Conservation (phyloP, 805 yeast genomes). For the Tetrapisispora iriomotensis region DNA sequence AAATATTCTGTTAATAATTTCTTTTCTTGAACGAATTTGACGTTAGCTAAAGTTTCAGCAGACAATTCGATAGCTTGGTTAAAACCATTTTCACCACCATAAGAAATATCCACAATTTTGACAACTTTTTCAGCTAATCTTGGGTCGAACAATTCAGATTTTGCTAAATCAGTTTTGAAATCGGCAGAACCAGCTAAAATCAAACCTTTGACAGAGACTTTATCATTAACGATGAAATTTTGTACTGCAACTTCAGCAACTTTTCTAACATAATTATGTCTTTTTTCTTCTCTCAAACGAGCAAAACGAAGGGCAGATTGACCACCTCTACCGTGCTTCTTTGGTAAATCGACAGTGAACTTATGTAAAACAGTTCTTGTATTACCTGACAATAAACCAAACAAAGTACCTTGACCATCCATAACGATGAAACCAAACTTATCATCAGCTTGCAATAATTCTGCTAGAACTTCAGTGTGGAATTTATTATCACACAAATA, state of each 20-base stretch:
- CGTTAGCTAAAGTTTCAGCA: constrained; percentile 94
- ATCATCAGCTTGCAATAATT: constrained; percentile 89
- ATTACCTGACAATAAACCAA: constrained; percentile 93
- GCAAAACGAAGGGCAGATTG: constrained; percentile 99
- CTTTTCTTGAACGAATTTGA: constrained; percentile 96
- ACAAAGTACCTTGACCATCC: constrained; percentile 99
- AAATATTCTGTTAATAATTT: constrained; percentile 84
- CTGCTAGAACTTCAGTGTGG: constrained; percentile 94
- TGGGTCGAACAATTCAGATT: constrained; percentile 85
- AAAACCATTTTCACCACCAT: constrained; percentile 99
- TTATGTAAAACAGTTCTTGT: constrained; percentile 94
- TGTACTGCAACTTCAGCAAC: constrained; percentile 98
- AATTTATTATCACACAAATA: constrained; percentile 96
- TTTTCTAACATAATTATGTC: constrained; percentile 96
- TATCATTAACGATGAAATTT: constrained; percentile 89
- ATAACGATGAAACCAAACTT: constrained; percentile 94
- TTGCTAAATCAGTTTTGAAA: constrained; percentile 88
- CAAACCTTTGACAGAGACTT: constrained; percentile 87
- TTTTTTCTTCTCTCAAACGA: constrained; percentile 96
- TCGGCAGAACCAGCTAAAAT: constrained; percentile 99
- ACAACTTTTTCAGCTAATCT: constrained; percentile 82
- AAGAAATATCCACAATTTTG: constrained; percentile 91
- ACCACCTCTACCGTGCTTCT: constrained; percentile 99
- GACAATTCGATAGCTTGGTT: constrained; percentile 98
- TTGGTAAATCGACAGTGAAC: constrained; percentile 94